phyloP scores from a whole-genome alignment of 1,284 basidiomycete species.

The Marasmius tenuissimus region DNA sequence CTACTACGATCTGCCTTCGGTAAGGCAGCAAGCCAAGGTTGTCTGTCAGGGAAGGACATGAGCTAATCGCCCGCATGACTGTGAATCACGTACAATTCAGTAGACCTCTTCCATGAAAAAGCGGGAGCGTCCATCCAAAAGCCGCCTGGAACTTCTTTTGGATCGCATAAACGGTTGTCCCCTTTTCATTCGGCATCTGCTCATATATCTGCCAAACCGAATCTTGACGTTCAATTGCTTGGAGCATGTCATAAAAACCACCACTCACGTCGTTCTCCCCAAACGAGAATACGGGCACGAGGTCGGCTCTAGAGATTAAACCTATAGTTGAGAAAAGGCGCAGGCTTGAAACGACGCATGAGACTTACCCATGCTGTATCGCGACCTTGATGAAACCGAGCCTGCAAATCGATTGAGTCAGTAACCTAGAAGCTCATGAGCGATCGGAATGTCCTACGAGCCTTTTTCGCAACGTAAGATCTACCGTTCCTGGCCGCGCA shows the following conservation, averaged over 20 bases:
- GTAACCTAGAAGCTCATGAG: not conserved
- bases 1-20: conserved; percentile 90
- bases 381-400: conserved; percentile 97
- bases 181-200: conserved; percentile 93
- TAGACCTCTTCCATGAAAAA: conserved; percentile 90
- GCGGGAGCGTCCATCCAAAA: conserved; percentile 96
- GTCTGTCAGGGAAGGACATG: conserved; percentile 44
- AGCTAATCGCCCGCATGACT: not conserved
- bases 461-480: conserved; percentile 85
- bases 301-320: conserved; percentile 62
- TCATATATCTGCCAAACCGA: conserved; percentile 74
- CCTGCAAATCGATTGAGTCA: conserved; percentile 33
- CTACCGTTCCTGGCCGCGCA: conserved; percentile 93
- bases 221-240: not conserved
- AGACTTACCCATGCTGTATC: conserved; percentile 81
- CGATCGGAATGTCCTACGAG: conserved; percentile 28
- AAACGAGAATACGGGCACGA: conserved; percentile 96
- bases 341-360: not conserved
- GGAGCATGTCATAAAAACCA: not conserved
- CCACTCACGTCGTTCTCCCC: conserved; percentile 92
- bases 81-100: conserved; percentile 76
- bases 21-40: conserved; percentile 93
- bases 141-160: conserved; percentile 89
- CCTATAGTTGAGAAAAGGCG: not conserved
- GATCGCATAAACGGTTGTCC: conserved; percentile 83